Base-by-base conservation (phyloP, 1,284 basidiomycete species). In the Naganishia albida region DNA sequence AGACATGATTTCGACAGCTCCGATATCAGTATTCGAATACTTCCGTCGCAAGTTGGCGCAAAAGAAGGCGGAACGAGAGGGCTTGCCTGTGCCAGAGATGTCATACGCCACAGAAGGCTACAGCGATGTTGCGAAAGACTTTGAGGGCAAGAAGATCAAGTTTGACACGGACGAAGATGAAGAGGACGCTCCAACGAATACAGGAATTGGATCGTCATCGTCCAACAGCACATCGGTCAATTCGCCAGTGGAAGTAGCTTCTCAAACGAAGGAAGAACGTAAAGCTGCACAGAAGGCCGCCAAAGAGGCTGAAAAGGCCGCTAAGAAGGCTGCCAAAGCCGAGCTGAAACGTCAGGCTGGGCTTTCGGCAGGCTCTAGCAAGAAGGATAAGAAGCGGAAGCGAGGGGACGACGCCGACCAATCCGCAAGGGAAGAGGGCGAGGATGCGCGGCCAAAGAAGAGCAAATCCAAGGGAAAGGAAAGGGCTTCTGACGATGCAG, bases 41-140 rank as follows among this genome's bases (percentile, higher is more conserved):
- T 80, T 80, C 66, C 71, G 76, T 18, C 72, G 75, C 62, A 77
- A 76, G 69, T 70, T 80, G 69, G 69, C 75, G n/a, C 75, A 76
- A 63, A 77, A 76, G 69, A 74, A 74, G 67, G 68, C 73, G 1
- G 71, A 73, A 23, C 64, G 78, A 26, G 67, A 65, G 51, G 67
- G 67, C 0, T 39, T 52, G 18, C 34, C 55, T 18, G 46, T 62
- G 23, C 67, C 67, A 23, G 53, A 63, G 16, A 53, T 64, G 39
- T 46, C 43, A 15, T 55, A 60, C 15, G 44, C 26, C 6, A 26
- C 49, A 20, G 53, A 49, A 38, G 64, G 20, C 1, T 64, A 68
- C 28, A 63, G 39, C 23, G 53, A 65, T 23, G 67, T 68, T 16
- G 52, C 67, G 6, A 68, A 68, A 30, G 67, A 62, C n/a, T 68